Evolutionary conservation across 306 rosid genomes (phyloP).

Genomic region (Cucumis sativus): DNA sequence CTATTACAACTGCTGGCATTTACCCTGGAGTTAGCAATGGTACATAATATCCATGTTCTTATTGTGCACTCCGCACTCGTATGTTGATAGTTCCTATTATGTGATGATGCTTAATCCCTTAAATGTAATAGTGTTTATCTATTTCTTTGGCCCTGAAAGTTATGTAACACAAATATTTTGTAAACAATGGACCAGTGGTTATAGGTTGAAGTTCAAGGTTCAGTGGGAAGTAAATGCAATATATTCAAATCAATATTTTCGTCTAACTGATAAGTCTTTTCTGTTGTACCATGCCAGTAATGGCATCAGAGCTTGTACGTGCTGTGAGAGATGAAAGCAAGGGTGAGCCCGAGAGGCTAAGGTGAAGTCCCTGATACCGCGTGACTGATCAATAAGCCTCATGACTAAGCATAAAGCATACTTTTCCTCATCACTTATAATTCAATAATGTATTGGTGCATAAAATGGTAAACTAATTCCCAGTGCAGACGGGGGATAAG

Average conservation of each 20-base stretch:
- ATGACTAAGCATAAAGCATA: background rate
- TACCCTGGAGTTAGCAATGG: constrained; percentile 98
- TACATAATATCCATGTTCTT: constrained; percentile 25
- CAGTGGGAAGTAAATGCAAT: constrained; percentile 1
- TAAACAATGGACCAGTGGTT: background rate
- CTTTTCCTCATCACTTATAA: background rate
- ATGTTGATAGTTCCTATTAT: background rate
- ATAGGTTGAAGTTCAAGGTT: background rate
- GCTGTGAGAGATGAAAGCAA: constrained; percentile 47
- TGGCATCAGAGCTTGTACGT: constrained; percentile 90
- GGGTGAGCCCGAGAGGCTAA: constrained; percentile 62
- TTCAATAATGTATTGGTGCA: background rate
- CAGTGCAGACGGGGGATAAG: background rate
- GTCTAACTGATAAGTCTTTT: background rate
- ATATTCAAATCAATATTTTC: background rate
- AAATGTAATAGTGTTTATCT: background rate
- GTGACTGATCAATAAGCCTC: background rate
- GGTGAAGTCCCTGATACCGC: constrained; percentile 26
- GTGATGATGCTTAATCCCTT: background rate
- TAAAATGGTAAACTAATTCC: background rate
- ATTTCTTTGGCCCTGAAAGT: background rate
- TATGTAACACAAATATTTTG: background rate
- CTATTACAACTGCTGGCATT: constrained; percentile 80
- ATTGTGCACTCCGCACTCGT: background rate
- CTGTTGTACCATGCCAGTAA: constrained; percentile 33